Evolutionary conservation across 2,329 filamentous ascomycete species (phyloP).

Genomic region (Alternaria sp.): DNA sequence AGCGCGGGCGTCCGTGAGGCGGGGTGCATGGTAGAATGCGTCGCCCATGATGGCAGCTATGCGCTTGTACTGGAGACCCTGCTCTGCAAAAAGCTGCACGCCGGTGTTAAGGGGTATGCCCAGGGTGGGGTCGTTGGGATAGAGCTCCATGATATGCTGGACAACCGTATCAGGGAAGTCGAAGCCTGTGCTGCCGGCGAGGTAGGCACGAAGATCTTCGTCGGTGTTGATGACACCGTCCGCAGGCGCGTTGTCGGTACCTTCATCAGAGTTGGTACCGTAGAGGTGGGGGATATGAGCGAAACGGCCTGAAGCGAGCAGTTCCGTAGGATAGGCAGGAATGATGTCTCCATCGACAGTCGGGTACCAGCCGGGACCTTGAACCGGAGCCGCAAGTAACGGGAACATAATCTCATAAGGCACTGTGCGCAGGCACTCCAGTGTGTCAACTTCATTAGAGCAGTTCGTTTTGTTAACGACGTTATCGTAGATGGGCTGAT

Average conservation of each 20-base stretch:
- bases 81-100: constrained; percentile 40
- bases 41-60: constrained; percentile 63
- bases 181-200: constrained; percentile 47
- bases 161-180: constrained; percentile 43
- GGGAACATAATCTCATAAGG: constrained; percentile 68
- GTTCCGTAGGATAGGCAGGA: constrained; percentile 61
- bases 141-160: constrained; percentile 43
- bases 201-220: constrained; percentile 55
- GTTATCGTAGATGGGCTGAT: constrained; percentile 58
- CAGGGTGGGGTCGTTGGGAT: constrained; percentile 45
- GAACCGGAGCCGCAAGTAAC: constrained; percentile 57
- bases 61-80: constrained; percentile 63
- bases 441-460: constrained; percentile 53
- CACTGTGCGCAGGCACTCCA: constrained; percentile 65
- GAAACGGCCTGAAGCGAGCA: constrained; percentile 67
- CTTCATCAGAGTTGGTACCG: constrained; percentile 74
- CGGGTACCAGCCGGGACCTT: constrained; percentile 54
- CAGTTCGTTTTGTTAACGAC: constrained; percentile 65
- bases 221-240: constrained; percentile 66
- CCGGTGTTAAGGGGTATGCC: constrained; percentile 49
- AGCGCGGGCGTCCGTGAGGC: constrained; percentile 54
- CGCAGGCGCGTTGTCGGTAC: constrained; percentile 63
- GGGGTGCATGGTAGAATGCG: constrained; percentile 65
- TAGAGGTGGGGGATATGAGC: constrained; percentile 70
- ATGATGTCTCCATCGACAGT: constrained; percentile 68